Percentiles rank a stretch among this genome's conserved stretches.
Conservation (phyloP, 1,284 basidiomycete species). For the Pulveroboletus sp. region DNA sequence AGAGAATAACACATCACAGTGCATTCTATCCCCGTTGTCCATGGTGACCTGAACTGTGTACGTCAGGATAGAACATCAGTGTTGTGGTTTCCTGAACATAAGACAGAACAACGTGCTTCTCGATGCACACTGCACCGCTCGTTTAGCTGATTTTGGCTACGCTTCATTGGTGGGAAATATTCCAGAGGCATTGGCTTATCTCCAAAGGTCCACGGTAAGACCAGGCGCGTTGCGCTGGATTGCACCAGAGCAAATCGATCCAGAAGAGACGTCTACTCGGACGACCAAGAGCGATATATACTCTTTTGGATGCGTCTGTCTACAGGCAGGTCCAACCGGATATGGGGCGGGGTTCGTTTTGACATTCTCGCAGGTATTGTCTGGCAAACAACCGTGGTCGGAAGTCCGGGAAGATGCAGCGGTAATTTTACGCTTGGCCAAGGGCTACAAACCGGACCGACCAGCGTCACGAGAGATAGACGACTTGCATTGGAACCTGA, state of each 20-base stretch:
- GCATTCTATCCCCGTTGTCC: conserved; percentile 7
- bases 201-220: conserved; percentile 7
- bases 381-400: conserved; percentile 12
- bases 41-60: conserved; percentile 8
- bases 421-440: background rate
- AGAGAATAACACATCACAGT: background rate
- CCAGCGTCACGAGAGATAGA: conserved; percentile 4
- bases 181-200: conserved; percentile 7
- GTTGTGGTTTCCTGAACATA: background rate
- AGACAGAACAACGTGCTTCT: conserved; percentile 19
- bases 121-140: conserved; percentile 8
- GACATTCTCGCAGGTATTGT: conserved; percentile 6
- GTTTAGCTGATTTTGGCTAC: conserved; percentile 5
- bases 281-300: conserved; percentile 15
- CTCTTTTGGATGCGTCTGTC: conserved; percentile 14
- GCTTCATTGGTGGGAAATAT: conserved; percentile 3
- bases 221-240: conserved; percentile 15
- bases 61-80: background rate
- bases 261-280: background rate
- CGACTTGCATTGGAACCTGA: conserved; percentile 3
- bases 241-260: conserved; percentile 5
- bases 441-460: conserved; percentile 4
- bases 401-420: background rate
- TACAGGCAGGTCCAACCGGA: background rate
- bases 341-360: fast-evolving